Conservation (phyloP, 139 green algal species). For the Micromonas commoda region DNA sequence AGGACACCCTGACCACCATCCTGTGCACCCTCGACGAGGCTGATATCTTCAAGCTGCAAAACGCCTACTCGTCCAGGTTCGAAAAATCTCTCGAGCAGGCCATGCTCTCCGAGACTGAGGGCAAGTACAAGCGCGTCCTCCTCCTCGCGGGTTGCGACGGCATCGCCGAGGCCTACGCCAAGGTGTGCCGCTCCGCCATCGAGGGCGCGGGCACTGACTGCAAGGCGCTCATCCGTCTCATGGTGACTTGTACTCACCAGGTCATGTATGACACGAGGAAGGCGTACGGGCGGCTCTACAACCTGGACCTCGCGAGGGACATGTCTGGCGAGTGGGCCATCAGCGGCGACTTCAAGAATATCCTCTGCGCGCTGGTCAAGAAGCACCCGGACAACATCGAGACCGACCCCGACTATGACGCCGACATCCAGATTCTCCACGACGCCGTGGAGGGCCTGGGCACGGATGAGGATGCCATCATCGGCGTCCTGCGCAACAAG, state of each 20-base stretch:
- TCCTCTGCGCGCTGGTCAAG: not conserved
- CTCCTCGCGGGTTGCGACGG: slow-evolving; percentile 7
- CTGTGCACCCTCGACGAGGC: not conserved
- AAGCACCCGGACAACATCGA: slow-evolving; percentile 1
- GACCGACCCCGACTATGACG: not conserved
- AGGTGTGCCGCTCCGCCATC: not conserved
- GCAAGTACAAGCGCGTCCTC: slow-evolving; percentile 9
- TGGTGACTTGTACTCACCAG: not conserved
- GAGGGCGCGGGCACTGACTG: not conserved
- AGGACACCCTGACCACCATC: not conserved
- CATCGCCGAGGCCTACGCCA: not conserved
- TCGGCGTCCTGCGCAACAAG: not conserved
- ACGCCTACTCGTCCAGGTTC: not conserved
- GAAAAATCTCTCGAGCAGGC: not conserved
- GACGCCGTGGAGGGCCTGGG: slow-evolving; percentile 4
- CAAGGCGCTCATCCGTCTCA: not conserved
- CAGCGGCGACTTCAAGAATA: not conserved
- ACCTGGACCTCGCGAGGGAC: not conserved
- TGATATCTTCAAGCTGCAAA: not conserved
- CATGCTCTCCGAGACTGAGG: not conserved
- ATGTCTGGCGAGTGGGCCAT: not conserved
- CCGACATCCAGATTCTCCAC: not conserved
- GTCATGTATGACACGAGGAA: not conserved
- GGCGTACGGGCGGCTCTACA: not conserved
- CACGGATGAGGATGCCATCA: not conserved